Conservation (phyloP, 768 basidiomycete genomes). For the Epithele typhae region DNA sequence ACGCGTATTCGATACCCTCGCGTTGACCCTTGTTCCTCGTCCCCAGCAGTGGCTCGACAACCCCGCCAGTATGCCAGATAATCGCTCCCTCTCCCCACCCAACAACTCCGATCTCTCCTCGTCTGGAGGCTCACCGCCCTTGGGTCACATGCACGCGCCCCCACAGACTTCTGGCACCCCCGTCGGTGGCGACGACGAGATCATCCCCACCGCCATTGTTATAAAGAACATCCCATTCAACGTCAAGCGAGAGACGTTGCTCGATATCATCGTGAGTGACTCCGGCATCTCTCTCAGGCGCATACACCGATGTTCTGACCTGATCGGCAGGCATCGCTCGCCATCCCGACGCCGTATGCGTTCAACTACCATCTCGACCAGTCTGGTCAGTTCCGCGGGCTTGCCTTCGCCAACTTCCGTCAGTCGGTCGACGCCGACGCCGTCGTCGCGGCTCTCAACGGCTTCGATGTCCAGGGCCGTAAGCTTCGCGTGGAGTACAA, state of each 20-base stretch:
- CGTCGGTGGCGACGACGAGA: constrained; percentile 67
- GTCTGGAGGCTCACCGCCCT: constrained; percentile 73
- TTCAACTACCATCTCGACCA: constrained; percentile 99
- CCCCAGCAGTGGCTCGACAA: constrained; percentile 85
- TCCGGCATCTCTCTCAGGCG: constrained; percentile 1
- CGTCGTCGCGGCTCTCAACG: constrained; percentile 93
- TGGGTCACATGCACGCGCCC: constrained; percentile 36
- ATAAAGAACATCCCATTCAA: constrained; percentile 99
- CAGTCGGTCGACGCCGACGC: constrained; percentile 89
- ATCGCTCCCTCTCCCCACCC: constrained; percentile 78
- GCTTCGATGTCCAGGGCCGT: constrained; percentile 93
- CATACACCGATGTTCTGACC: not conserved
- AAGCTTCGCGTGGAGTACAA: constrained; percentile 99
- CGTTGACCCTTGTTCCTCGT: constrained; percentile 20
- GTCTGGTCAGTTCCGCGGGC: constrained; percentile 91
- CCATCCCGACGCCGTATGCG: constrained; percentile 95
- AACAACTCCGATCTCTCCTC: constrained; percentile 90
- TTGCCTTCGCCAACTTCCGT: constrained; percentile 98
- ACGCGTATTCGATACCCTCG: constrained; percentile 12
- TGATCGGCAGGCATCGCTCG: constrained; percentile 65
- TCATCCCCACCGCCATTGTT: constrained; percentile 98
- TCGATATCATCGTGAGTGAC: constrained; percentile 87
- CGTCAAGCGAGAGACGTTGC: constrained; percentile 92
- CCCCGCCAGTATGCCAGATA: constrained; percentile 45
- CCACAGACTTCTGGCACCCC: constrained; percentile 48